Percentiles rank a stretch among this genome's conserved stretches.
These are phyloP conservation scores for Anthracocystis panici-leucophaei DNA, from an alignment of 1,284 basidiomycete species.

Conservation along the genomic window DNA sequence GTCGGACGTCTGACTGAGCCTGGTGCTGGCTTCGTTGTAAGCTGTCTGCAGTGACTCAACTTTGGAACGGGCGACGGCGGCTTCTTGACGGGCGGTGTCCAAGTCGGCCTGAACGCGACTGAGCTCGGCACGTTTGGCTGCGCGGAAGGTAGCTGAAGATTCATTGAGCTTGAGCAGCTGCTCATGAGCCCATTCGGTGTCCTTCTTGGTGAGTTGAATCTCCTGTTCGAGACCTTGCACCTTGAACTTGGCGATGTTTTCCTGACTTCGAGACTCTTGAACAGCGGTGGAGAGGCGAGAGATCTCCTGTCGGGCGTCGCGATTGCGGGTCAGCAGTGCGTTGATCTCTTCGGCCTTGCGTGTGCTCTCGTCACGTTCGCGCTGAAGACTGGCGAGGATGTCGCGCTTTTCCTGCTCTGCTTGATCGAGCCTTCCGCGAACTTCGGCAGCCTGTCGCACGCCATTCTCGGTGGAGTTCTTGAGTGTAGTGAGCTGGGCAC, in stretches of 20 bases:
- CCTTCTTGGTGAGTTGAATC: slow-evolving; percentile 78
- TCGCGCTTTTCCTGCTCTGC: slow-evolving; percentile 66
- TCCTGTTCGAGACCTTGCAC: slow-evolving; percentile 83
- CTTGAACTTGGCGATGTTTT: slow-evolving; percentile 75
- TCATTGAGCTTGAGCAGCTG: slow-evolving; percentile 62
- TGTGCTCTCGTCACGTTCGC: slow-evolving; percentile 61
- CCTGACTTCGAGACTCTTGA: slow-evolving; percentile 56
- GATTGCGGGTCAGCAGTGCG: slow-evolving; percentile 40
- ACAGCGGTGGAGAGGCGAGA: slow-evolving; percentile 54
- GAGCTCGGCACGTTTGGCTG: slow-evolving; percentile 76
- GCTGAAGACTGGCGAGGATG: slow-evolving; percentile 62
- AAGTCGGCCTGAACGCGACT: slow-evolving; percentile 79
- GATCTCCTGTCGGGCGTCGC: slow-evolving; percentile 59
- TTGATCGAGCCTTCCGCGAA: slow-evolving; percentile 48
- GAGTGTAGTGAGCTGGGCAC: slow-evolving; percentile 46
- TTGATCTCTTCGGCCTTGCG: slow-evolving; percentile 62
- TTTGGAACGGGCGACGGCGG: slow-evolving; percentile 76
- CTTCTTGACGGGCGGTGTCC: slow-evolving; percentile 77
- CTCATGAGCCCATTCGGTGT: slow-evolving; percentile 75
- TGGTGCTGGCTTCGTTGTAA: slow-evolving; percentile 77
- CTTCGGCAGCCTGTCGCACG: slow-evolving; percentile 47
- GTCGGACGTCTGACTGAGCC: slow-evolving; percentile 78
- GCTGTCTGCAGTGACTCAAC: slow-evolving; percentile 79
- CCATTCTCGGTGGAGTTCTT: slow-evolving; percentile 50
- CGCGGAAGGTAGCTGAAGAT: slow-evolving; percentile 45